A percentile compares a stretch with the other conserved stretches of the same genome.
Evolutionary conservation across 1,284 basidiomycete species (phyloP).

Genomic region (Coniferiporia sulphurascens): DNA sequence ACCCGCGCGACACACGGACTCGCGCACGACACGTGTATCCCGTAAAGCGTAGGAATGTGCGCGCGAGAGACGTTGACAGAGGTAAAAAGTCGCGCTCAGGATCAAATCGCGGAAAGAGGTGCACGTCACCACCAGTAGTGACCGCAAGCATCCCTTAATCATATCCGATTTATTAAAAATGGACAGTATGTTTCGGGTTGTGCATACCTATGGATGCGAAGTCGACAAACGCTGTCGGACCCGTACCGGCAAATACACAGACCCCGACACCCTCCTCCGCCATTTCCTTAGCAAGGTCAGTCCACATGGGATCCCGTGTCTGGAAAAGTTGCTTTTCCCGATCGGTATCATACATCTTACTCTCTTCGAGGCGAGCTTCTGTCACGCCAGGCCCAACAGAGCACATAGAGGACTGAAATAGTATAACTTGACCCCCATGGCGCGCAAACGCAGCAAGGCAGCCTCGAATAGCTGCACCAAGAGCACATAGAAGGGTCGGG

Average conservation of each 20-base stretch:
- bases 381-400: conserved; percentile 74
- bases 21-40: conserved; percentile 13
- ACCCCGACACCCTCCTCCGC: conserved; percentile 89
- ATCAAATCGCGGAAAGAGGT: conserved; percentile 89
- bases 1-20: conserved; percentile 39
- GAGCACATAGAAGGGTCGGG: conserved; percentile 51
- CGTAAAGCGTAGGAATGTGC: conserved; percentile 68
- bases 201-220: conserved; percentile 78
- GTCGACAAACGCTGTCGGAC: conserved; percentile 68
- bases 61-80: conserved; percentile 69
- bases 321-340: conserved; percentile 82
- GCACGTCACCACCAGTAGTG: conserved; percentile 88
- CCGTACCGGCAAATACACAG: conserved; percentile 85
- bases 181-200: neutral
- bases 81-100: conserved; percentile 63
- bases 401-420: conserved; percentile 80
- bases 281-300: conserved; percentile 81
- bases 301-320: conserved; percentile 77
- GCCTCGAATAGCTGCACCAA: conserved; percentile 79
- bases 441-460: conserved; percentile 71
- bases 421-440: conserved; percentile 81
- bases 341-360: conserved; percentile 79
- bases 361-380: conserved; percentile 55
- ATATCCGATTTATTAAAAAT: conserved; percentile 1
- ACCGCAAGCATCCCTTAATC: conserved; percentile 58